Evolutionary conservation across 2,329 filamentous ascomycete genomes (phyloP), one percentile per base, ranked within the genome.

Genomic region (Scolecobasidium constrictum): DNA sequence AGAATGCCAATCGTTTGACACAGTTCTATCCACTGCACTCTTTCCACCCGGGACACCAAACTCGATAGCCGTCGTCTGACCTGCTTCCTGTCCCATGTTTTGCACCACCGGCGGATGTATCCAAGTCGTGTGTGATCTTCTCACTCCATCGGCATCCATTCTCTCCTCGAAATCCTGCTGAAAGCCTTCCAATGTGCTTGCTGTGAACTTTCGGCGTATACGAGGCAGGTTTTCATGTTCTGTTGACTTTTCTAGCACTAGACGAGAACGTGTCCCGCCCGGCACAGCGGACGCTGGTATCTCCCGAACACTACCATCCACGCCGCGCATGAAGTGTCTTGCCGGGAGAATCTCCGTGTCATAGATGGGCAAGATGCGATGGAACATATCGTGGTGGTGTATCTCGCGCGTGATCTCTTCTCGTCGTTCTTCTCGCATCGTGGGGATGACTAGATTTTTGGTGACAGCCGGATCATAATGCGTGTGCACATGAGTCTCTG

Each of bases 291-390:
- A 56, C n/a, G 60, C 67, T 2, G 64, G 56, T 5, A 75, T 65
- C 48, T 73, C 69, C 12, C 61, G 53, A 5, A 70, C 56, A 3
- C 44, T 44, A 1, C 57, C 57, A 2, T 56, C 52, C 3, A 58
- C 50, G 13, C 56, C 49, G 4, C 61, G 65, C 2, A 69, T 57
- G 54, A 70, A 75, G 52, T 76, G 72, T 9, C 67, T 65, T 1
- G 72, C 57, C 2, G 72, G 70, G 1, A 75, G 59, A 7, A 75
- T 62, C 50, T 75, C 66, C 11, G 69, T 65, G 41, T 75, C 68
- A 20, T 68, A 60, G 17, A 76, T 62, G 3, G 72, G 72, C n/a
- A 71, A 65, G 19, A 72, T 59, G 19, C 67, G 66, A 46, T 75
- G 70, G 48, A 66, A 68, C 26, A 71, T 54, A 47, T 74, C 65